Evolutionary conservation across 768 basidiomycete species (phyloP), one percentile per base, ranked within the genome.

Genomic region (Cystobasidium tubakii): DNA sequence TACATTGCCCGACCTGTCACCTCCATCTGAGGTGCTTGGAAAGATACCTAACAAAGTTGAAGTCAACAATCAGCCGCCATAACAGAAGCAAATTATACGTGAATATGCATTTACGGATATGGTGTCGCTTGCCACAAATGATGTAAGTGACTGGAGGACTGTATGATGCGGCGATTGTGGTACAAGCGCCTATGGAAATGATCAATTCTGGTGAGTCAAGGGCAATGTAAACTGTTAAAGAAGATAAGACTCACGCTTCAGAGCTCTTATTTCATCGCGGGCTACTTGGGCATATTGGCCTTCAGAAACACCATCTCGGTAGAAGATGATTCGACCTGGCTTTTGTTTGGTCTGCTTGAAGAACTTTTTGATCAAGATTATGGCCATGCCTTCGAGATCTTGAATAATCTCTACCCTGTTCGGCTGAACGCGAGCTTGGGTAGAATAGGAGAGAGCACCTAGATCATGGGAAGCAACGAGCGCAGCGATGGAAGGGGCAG

Each of bases 401-500:
- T 62, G 57, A 54, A 75, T 75, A 19, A 60, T 72, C 34, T 75
- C 74, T 19, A 7, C 27, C 9, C 74, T 57, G 54, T n/a, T n/a
- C 13, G 39, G n/a, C 53, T 76, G 77, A 4, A 73, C 63, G n/a
- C 75, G 43, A 57, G 74, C 73, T 31, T 74, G 62, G 10, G 76
- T 74, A 1, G 66, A 50, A 74, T 78, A 78, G 23, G 50, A 21
- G 36, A 57, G 62, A 33, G 34, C 62, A 6, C 44, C n/a, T 2
- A 36, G 13, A 66, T 78, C 76, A 36, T 75, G 64, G 0, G 73
- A 62, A 19, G 53, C 77, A 55, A 78, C 77, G 31, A 76, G 19
- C 19, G 76, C 71, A 9, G 76, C 73, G 65, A 76, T 67, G 0
- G 76, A 78, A 0, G 77, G 77, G n/a, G 70, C 54, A 13, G 70